Evolutionary conservation across 1,284 basidiomycete genomes (phyloP).

Genomic region (Ustilago tritici): DNA sequence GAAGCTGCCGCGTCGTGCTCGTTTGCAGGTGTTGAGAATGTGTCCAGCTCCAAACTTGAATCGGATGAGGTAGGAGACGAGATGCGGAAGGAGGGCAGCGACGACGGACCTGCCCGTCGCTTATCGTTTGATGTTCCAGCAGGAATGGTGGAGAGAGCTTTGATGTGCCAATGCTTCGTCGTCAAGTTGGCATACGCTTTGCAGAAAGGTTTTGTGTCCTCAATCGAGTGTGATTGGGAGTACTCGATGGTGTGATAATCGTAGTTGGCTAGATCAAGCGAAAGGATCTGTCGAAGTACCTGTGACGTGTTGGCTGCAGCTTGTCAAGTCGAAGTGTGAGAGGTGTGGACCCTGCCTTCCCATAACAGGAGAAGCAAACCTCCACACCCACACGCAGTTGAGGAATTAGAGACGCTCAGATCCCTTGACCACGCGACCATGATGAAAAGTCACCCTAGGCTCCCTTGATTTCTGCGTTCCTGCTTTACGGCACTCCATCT

Average conservation of each 20-base stretch:
- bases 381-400: slow-evolving; percentile 13
- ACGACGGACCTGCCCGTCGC: slow-evolving; percentile 25
- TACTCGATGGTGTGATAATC: not conserved
- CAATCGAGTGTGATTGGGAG: not conserved
- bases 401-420: not conserved
- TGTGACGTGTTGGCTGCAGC: slow-evolving; percentile 6
- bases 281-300: not conserved
- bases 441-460: not conserved
- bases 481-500: not conserved
- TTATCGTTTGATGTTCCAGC: slow-evolving; percentile 13
- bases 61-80: slow-evolving; percentile 29
- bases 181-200: not conserved
- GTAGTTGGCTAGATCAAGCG: not conserved
- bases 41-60: slow-evolving; percentile 36
- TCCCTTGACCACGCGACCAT: slow-evolving; percentile 7
- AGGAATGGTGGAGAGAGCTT: slow-evolving; percentile 19
- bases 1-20: not conserved
- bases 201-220: not conserved
- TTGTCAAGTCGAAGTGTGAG: not conserved
- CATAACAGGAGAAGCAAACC: not conserved
- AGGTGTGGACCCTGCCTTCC: slow-evolving; percentile 13
- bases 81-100: slow-evolving; percentile 43
- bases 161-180: not conserved
- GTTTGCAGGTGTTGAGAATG: slow-evolving; percentile 21
- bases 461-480: not conserved